phyloP scores from a whole-genome alignment of 2,329 filamentous ascomycete species.

The Xylaria sp. region DNA sequence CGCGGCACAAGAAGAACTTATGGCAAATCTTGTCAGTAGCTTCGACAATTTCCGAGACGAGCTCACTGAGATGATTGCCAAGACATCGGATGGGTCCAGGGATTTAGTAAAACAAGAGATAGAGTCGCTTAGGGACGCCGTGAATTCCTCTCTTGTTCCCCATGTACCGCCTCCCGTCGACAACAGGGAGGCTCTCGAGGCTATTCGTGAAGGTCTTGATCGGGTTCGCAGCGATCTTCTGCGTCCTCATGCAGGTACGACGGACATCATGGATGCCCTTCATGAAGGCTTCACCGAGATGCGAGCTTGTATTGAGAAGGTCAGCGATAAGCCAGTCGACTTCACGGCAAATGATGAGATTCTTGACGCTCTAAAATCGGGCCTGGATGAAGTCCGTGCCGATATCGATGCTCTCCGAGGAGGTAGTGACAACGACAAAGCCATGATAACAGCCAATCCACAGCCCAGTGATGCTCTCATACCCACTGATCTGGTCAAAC shows the following conservation, averaged over 20 bases:
- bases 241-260: conserved; percentile 74
- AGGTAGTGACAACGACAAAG: conserved; percentile 47
- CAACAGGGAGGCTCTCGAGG: conserved; percentile 75
- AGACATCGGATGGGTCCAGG: conserved; percentile 62
- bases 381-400: conserved; percentile 76
- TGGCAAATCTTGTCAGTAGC: conserved; percentile 73
- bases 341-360: conserved; percentile 90
- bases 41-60: conserved; percentile 76
- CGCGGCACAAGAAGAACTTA: conserved; percentile 79
- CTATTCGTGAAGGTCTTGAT: conserved; percentile 77
- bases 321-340: conserved; percentile 82
- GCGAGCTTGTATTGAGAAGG: conserved; percentile 78
- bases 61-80: conserved; percentile 69
- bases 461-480: conserved; percentile 62
- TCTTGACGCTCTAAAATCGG: conserved; percentile 85
- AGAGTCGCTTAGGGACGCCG: conserved; percentile 80
- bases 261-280: conserved; percentile 88
- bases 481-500: conserved; percentile 66
- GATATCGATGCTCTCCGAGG: conserved; percentile 85
- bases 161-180: conserved; percentile 58
- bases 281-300: conserved; percentile 88
- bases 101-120: conserved; percentile 85
- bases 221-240: conserved; percentile 80
- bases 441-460: conserved; percentile 59
- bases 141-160: conserved; percentile 76